Conservation (phyloP, 139 green algal genomes). For the Coelastrella sp. region DNA sequence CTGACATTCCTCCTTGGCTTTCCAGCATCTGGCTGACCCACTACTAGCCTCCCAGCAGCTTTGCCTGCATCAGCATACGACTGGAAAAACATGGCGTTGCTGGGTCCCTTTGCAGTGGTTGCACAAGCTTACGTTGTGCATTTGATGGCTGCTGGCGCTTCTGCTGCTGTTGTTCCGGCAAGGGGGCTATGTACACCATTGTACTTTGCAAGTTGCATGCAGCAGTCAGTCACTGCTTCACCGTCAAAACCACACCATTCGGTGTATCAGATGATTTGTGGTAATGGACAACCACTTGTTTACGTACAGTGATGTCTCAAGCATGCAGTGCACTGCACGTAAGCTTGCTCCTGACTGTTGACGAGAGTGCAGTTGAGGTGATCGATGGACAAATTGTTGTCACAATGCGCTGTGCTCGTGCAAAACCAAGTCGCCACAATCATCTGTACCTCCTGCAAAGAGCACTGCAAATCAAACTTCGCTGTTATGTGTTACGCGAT, state of each 20-base stretch:
- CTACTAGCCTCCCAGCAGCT: background rate
- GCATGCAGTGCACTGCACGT: too few relatives aligned
- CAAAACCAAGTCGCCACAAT: too few relatives aligned
- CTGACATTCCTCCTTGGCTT: background rate
- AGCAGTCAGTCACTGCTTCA: background rate
- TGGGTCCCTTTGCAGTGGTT: too few relatives aligned
- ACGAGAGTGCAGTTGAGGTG: background rate
- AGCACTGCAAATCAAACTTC: background rate
- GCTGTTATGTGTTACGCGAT: background rate
- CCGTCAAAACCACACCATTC: too few relatives aligned
- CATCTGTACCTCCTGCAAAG: too few relatives aligned
- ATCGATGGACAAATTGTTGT: too few relatives aligned
- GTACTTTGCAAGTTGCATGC: background rate
- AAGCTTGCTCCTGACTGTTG: background rate
- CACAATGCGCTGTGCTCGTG: too few relatives aligned
- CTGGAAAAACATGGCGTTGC: background rate
- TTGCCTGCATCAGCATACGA: constrained; percentile 4
- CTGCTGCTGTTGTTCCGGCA: background rate
- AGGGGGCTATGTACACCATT: constrained; percentile 34
- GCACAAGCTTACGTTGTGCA: background rate
- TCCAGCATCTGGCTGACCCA: background rate
- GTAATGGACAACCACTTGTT: too few relatives aligned
- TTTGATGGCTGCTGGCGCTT: background rate
- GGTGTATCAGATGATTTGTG: too few relatives aligned
- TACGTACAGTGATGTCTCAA: too few relatives aligned